Base-by-base conservation (phyloP, 495 filamentous ascomycete species). In the Lineolata rhizophorae region DNA sequence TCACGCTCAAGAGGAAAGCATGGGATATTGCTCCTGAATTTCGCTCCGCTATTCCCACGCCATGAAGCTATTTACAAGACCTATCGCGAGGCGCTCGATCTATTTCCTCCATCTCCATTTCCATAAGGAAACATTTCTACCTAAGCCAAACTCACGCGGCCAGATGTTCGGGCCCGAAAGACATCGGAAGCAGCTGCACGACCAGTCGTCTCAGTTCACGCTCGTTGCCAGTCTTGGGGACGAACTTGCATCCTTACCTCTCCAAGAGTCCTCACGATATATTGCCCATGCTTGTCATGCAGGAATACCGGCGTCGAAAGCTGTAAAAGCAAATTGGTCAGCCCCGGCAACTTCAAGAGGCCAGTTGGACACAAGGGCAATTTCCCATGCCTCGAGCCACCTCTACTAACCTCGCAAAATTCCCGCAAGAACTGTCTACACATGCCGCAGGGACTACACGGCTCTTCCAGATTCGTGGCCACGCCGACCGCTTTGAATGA, bases 401-500 rank as follows among this genome's bases (percentile, higher is more conserved):
- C n/a, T 13, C 11, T 1, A 38, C 43, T 35, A 32, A 58, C 49
- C 40, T 53, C 52, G 28, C 46, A 52, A 27, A 57, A 57, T 41
- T 57, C 54, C 15, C 52, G 25, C 9, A 57, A 34, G 29, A 60
- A 60, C 38, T 67, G 57, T 11, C 61, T 44, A 35, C 63, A 70
- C 63, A 64, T 68, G 20, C 58, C 59, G 27, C 59, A 63, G 2
- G 59, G 59, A 1, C 57, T 51, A 44, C 55, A 65, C 35, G 38
- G 44, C 36, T 30, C 41, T 28, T 39, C 46, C 39, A 76, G 72
- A 53, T 94, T 77, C 5, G 85, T 84, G 4, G 79, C 65, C 1
- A 97, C 83, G 10, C 78, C 85, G 19, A 97, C 49, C 10, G 84
- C 87, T 42, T 68, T 75, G 57, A 93, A 85, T 32, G 76, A 64